These are phyloP conservation scores for Termitomyces sp. DNA, from an alignment of 768 basidiomycete genomes.

Conservation along the genomic window DNA sequence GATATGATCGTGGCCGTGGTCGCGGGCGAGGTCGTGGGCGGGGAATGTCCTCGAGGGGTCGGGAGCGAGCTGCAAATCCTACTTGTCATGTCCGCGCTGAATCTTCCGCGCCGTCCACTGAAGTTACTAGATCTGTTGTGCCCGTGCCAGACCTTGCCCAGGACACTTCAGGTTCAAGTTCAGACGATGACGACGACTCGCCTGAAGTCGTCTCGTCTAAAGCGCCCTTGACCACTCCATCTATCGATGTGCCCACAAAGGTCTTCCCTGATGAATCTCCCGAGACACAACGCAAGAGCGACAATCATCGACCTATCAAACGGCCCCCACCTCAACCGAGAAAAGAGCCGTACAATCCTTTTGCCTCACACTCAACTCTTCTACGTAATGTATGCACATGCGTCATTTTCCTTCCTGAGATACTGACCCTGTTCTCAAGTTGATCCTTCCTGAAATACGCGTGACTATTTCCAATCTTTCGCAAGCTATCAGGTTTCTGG, in stretches of 20 bases:
- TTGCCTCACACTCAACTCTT: conserved; percentile 62
- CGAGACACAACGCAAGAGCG: background rate
- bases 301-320: background rate
- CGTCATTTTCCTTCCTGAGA: background rate
- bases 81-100: conserved; percentile 1
- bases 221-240: conserved; percentile 1
- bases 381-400: conserved; percentile 65
- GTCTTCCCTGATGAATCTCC: background rate
- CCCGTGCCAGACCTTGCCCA: background rate
- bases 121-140: background rate
- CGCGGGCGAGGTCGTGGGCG: conserved; percentile 23
- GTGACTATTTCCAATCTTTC: conserved; percentile 88
- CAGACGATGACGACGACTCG: conserved; percentile 33
- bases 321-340: conserved; percentile 20
- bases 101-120: background rate
- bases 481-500: conserved; percentile 86
- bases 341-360: conserved; percentile 54
- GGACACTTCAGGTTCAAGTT: background rate
- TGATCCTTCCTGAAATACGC: conserved; percentile 81
- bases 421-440: conserved; percentile 31
- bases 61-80: conserved; percentile 18
- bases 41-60: background rate
- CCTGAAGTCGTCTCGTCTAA: conserved; percentile 64
- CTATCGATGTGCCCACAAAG: background rate
- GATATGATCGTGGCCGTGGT: conserved; percentile 16